Evolutionary conservation across 768 basidiomycete species (phyloP).

Genomic region (Naganishia onofrii): DNA sequence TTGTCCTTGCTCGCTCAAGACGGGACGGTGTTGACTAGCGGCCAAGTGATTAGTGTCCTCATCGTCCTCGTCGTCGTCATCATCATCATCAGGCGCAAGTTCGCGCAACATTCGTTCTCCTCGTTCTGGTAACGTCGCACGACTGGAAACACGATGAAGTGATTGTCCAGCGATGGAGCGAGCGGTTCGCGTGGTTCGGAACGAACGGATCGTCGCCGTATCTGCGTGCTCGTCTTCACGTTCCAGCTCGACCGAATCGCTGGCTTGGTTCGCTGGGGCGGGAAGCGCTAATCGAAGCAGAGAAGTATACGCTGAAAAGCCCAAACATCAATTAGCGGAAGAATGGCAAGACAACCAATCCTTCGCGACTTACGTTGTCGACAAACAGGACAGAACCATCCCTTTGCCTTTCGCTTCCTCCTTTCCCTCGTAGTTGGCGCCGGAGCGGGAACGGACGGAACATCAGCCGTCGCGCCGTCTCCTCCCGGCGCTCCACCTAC

Average conservation of each 20-base stretch:
- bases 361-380: slow-evolving; percentile 72
- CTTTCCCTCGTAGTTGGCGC: slow-evolving; percentile 54
- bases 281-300: slow-evolving; percentile 69
- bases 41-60: slow-evolving; percentile 15
- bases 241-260: slow-evolving; percentile 12
- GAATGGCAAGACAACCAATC: not conserved
- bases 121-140: slow-evolving; percentile 51
- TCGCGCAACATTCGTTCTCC: slow-evolving; percentile 51
- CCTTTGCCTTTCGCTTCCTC: slow-evolving; percentile 88
- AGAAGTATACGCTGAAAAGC: slow-evolving; percentile 72
- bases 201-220: slow-evolving; percentile 8
- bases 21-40: not conserved
- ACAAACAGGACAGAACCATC: slow-evolving; percentile 96
- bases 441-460: slow-evolving; percentile 37
- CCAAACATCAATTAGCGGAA: not conserved
- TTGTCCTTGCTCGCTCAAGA: slow-evolving; percentile 3
- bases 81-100: slow-evolving; percentile 43
- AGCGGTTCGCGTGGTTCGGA: slow-evolving; percentile 23
- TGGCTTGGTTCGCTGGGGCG: slow-evolving; percentile 25
- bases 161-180: slow-evolving; percentile 33
- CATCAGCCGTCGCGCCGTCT: slow-evolving; percentile 46
- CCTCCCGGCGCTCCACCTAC: slow-evolving; percentile 46
- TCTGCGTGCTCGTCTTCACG: slow-evolving; percentile 13
- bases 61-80: slow-evolving; percentile 36
- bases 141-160: slow-evolving; percentile 32